Conservation (phyloP, 495 filamentous ascomycete species). For the Lophiostoma macrostomum region DNA sequence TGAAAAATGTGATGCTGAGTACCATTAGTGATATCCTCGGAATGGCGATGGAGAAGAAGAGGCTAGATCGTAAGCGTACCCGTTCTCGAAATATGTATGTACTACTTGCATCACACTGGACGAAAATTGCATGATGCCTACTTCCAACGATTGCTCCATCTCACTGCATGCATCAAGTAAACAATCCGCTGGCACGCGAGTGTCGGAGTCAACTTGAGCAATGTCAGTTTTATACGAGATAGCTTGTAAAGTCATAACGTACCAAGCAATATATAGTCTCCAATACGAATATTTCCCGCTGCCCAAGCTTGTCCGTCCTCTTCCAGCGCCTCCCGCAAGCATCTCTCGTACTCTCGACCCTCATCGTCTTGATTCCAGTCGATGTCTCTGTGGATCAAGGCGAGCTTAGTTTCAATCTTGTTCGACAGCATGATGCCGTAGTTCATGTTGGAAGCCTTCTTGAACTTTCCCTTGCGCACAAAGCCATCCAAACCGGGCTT, state of each 20-base stretch:
- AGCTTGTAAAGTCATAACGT: too few species aligned
- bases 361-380: slow-evolving; percentile 38
- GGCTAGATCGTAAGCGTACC: slow-evolving; percentile 11
- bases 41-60: not conserved
- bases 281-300: slow-evolving; percentile 42
- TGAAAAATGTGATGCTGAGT: slow-evolving; percentile 70
- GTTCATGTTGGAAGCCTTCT: slow-evolving; percentile 74
- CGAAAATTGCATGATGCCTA: slow-evolving; percentile 48
- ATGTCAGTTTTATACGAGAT: not conserved
- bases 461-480: slow-evolving; percentile 64
- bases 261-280: slow-evolving; percentile 41
- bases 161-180: slow-evolving; percentile 48
- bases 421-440: slow-evolving; percentile 59
- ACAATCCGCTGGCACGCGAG: slow-evolving; percentile 46
- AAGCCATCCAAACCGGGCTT: slow-evolving; percentile 58
- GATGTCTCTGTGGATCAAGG: slow-evolving; percentile 29
- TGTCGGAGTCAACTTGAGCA: slow-evolving; percentile 39
- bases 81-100: slow-evolving; percentile 46
- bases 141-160: slow-evolving; percentile 48
- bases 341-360: slow-evolving; percentile 31
- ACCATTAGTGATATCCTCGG: slow-evolving; percentile 2
- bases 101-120: slow-evolving; percentile 50
- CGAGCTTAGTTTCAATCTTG: slow-evolving; percentile 59
- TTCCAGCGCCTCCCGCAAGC: slow-evolving; percentile 33
- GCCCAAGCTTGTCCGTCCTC: slow-evolving; percentile 40